phyloP scores from a whole-genome alignment of 305 asterid genomes.

The Ruellia speciosa region DNA sequence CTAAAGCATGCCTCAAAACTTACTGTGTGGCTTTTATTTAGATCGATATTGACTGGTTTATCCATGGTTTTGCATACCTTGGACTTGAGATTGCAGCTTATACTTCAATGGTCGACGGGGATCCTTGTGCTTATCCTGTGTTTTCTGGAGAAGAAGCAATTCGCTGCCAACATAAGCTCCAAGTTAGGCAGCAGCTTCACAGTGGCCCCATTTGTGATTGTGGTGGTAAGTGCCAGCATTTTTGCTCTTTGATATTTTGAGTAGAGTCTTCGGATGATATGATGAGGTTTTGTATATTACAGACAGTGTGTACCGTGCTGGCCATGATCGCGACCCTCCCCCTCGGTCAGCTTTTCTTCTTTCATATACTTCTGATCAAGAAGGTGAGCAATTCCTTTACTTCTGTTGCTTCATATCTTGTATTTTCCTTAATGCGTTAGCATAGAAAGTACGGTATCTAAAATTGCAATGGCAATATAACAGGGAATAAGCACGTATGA shows the following conservation, averaged over 20 bases:
- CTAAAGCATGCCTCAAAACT: background rate
- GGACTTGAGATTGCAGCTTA: constrained; percentile 87
- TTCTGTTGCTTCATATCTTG: background rate
- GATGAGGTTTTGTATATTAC: constrained; percentile 8
- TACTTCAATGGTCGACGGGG: constrained; percentile 95
- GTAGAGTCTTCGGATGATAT: background rate
- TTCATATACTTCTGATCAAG: constrained; percentile 91
- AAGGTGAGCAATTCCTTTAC: constrained; percentile 38
- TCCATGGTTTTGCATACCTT: constrained; percentile 38
- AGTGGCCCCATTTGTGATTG: constrained; percentile 71
- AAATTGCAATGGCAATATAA: background rate
- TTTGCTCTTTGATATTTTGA: background rate
- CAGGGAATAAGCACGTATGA: constrained; percentile 98
- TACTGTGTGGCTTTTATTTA: constrained; percentile 27
- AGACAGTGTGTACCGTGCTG: constrained; percentile 89
- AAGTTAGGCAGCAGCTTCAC: constrained; percentile 97
- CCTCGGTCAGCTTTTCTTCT: constrained; percentile 93
- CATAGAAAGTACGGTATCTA: background rate
- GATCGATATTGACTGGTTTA: constrained; percentile 30
- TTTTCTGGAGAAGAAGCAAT: constrained; percentile 70
- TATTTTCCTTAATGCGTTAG: no score
- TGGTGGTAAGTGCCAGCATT: constrained; percentile 58
- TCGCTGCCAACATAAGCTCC: constrained; percentile 59
- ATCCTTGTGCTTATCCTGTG: constrained; percentile 77
- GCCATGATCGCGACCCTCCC: constrained; percentile 98